Base-by-base conservation (phyloP, 2,329 filamentous ascomycete species). In the Neopestalotiopsis sp. region DNA sequence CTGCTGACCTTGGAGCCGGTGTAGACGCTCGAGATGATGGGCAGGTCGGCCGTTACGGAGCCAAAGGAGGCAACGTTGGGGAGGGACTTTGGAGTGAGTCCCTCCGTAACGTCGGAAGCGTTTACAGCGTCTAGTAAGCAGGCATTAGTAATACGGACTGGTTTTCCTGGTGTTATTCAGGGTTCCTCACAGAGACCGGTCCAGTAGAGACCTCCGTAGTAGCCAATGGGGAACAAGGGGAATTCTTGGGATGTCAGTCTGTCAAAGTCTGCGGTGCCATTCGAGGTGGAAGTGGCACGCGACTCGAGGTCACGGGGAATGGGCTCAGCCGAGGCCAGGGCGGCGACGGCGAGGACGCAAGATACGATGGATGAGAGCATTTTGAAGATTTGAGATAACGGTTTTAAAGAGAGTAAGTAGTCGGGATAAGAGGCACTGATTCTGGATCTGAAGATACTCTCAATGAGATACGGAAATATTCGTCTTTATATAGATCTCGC, bases 11-110 rank as follows among this genome's bases (percentile, higher is more conserved):
- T 20, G 17, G 45, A n/a, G n/a, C 45, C 45, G 14, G n/a, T n/a
- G 45, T n/a, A 53, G 17, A 53, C 45, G 45, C 45, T 53, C 45
- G 45, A 53, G 45, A 53, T 53, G 45, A 53, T 53, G 45, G 45
- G 45, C 4, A 53, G 45, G 45, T 53, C 45, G 17, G 45, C 45
- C 17, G 45, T 53, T n/a, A 53, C 45, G 45, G 45, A 53, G 45
- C 45, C 45, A 17, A 53, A 53, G 14, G 45, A 53, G 45, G 45
- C 45, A 1, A 53, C 7, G 45, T 53, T 53, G 45, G 45, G 45
- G n/a, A 53, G 45, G n/a, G 45, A 53, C n/a, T 24, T 53, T 5
- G 45, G 45, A 2, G 17, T 20, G 1, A 53, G 45, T 17, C 45
- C 45, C n/a, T 53, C 17, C 1, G 14, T 53, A 5, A 17, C n/a